These are phyloP conservation scores for Verticillium dahliae DNA, from an alignment of 2,329 filamentous ascomycete species.

Conservation along the genomic window DNA sequence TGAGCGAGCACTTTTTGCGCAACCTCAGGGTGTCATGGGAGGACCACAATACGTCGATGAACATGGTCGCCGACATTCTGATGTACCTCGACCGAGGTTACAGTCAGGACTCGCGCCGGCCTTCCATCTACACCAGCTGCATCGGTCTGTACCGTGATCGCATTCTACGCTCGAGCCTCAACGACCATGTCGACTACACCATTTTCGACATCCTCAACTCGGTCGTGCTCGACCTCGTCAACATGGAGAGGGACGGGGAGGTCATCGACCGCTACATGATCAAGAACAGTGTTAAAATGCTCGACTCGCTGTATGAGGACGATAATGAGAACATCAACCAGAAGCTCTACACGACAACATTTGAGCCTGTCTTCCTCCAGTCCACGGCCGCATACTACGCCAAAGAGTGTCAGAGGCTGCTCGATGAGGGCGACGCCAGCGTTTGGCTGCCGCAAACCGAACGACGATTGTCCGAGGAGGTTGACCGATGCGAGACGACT, in stretches of 20 bases:
- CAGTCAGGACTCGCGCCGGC: constrained; percentile 60
- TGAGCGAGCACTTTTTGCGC: constrained; percentile 76
- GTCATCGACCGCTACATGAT: constrained; percentile 78
- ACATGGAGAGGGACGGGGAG: constrained; percentile 87
- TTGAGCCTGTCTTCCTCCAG: constrained; percentile 71
- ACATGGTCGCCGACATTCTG: constrained; percentile 91
- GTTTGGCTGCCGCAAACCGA: constrained; percentile 74
- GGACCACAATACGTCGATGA: constrained; percentile 87
- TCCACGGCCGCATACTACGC: constrained; percentile 70
- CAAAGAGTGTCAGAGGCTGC: constrained; percentile 64
- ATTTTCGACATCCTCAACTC: constrained; percentile 71
- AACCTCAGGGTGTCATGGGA: constrained; percentile 75
- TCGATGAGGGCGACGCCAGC: constrained; percentile 73
- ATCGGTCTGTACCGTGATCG: constrained; percentile 87
- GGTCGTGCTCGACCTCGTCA: constrained; percentile 83
- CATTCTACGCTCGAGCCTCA: constrained; percentile 60
- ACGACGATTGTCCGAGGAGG: constrained; percentile 71
- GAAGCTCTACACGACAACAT: constrained; percentile 76
- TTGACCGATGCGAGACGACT: constrained; percentile 75
- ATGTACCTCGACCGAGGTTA: constrained; percentile 96
- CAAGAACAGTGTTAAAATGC: constrained; percentile 79
- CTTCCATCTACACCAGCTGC: constrained; percentile 75
- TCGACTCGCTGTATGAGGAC: constrained; percentile 80
- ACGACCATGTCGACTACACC: constrained; percentile 34
- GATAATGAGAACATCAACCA: constrained; percentile 70